Evolutionary conservation across 2,329 filamentous ascomycete species (phyloP), one percentile per base, ranked within the genome.

Genomic region (Penicillium hordei): DNA sequence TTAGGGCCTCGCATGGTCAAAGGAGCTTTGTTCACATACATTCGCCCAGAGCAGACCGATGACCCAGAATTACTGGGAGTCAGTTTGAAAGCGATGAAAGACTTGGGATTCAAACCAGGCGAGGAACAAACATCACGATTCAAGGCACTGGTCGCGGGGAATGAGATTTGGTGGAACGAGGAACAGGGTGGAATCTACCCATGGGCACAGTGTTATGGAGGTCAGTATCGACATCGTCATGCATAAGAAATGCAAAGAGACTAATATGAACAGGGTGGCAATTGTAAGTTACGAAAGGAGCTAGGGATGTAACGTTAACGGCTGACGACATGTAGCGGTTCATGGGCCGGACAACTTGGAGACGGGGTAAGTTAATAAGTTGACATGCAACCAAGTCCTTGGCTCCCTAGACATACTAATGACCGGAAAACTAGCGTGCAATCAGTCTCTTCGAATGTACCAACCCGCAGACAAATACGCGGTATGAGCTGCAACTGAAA

Each of bases 161-260:
- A 94, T 72, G 87, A 86, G 69, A 83, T 97, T 15, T 85, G 89
- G 55, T 93, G 92, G 49, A 84, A 91, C 62, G 84, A 89, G 58
- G 82, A 86, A 25, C 78, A 86, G 57, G 89, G 89, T 21, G 89
- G 89, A n/a, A 86, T 94, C 43, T 99, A 99, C 72, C 93, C 94
- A 0, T 99, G 94, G 94, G 93, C 94, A 33, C 94, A 99, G 77
- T 97, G 94, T 78, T 99, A 99, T 73, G 94, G 94, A 57, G 93
- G 93, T 56, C 64, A 63, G 69, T 66, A 86, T 83, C 69, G 82
- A 87, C 70, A 86, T 21, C 15, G 1, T 23, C 8, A 34, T 52
- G 19, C 25, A 43, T 7, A n/a, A 27, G 29, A 48, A 39, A 38
- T 15, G 17, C 8, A 45, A 44, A 7, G 38, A 40, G 23, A 25